Evolutionary conservation across 2,329 filamentous ascomycete genomes (phyloP), one percentile per base, ranked within the genome.

Genomic region (Westerdykella sp.): DNA sequence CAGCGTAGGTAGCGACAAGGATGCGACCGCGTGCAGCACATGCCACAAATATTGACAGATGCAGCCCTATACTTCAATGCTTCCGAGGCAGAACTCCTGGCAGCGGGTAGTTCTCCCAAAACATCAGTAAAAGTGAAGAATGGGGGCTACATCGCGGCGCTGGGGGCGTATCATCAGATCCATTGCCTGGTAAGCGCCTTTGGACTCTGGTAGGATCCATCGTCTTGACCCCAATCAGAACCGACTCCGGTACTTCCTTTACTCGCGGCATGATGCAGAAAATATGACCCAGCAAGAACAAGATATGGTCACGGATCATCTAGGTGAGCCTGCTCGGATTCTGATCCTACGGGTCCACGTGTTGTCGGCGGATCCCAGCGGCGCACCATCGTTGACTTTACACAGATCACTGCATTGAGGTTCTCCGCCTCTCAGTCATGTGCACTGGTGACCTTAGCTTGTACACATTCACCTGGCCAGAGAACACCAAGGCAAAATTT

Each of bases 1-100:
- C 39, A 45, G 14, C 43, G 43, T 45, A 14, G 6, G 39, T 32
- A 14, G 15, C 14, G 9, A 10, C 4, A 12, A 12, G 7, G 25
- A 10, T 28, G 9, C 25, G 11, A 4, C 7, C 2, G 25, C 25
- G 25, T 12, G 25, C 25, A 28, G 18, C 7, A 28, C 25, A 10
- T 9, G 25, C 25, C 25, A 28, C 4, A 28, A 7, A 28, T 12
- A 12, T 28, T 28, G 25, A 28, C 25, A 9, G 18, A 21, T 15
- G 18, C 31, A 45, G 43, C 43, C n/a, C 35, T 45, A 2, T 45
- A 45, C 25, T 45, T 45, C 39, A 45, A 45, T 22, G 43, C 43
- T 16, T 38, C 43, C 5, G 34, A 14, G 16, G 23, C 32, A 6
- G 43, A 45, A 18, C 23, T 45, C 12, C 22, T 28, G 16, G 13